These are phyloP conservation scores for Fusarium brachygibbosum DNA, from an alignment of 2,329 filamentous ascomycete species.

Conservation along the genomic window DNA sequence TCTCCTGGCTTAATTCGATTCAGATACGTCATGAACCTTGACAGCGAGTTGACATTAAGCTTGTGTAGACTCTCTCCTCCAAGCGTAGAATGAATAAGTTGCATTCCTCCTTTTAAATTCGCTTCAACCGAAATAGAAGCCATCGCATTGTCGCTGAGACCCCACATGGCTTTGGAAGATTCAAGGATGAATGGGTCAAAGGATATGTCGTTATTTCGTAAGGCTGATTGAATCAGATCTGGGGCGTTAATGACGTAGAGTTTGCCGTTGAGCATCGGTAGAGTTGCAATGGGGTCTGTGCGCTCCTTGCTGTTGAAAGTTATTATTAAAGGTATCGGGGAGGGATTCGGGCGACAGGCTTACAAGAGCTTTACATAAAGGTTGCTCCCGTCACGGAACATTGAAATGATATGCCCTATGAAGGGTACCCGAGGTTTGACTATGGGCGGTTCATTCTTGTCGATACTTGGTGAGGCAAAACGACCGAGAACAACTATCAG, in stretches of 20 bases:
- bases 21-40: not conserved
- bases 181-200: constrained; percentile 59
- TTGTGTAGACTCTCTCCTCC: constrained; percentile 28
- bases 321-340: no score
- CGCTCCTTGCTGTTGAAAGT: constrained; percentile 33
- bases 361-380: constrained; percentile 36
- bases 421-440: constrained; percentile 30
- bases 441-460: constrained; percentile 27
- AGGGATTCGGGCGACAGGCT: accelerated
- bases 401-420: constrained; percentile 36
- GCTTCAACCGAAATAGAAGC: not conserved
- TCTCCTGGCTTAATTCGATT: constrained; percentile 6
- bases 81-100: constrained; percentile 22
- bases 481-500: not conserved
- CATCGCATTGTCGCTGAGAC: constrained; percentile 9
- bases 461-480: constrained; percentile 11
- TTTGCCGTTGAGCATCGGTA: constrained; percentile 59
- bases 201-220: constrained; percentile 57
- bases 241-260: constrained; percentile 61
- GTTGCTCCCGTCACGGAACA: constrained; percentile 22
- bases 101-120: constrained; percentile 8
- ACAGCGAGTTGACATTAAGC: constrained; percentile 12
- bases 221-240: constrained; percentile 54
- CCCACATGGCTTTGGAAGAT: constrained; percentile 40
- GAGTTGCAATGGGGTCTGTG: constrained; percentile 56